A percentile compares a stretch with the other conserved stretches of the same genome.
phyloP scores from a whole-genome alignment of 1,284 basidiomycete genomes.

The Sporisorium scitamineum region DNA sequence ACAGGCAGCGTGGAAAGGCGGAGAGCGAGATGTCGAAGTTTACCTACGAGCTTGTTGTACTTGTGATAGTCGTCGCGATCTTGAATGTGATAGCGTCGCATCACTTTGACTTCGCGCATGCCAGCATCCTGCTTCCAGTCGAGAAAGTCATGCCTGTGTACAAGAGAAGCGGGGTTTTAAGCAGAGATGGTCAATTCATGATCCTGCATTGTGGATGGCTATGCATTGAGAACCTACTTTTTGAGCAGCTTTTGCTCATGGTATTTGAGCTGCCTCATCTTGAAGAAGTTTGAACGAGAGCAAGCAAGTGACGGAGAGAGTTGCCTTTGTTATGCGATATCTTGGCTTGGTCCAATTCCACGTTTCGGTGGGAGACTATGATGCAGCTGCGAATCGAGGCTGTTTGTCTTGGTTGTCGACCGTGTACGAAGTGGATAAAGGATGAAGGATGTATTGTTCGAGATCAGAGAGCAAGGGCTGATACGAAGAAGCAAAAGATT shows the following conservation, averaged over 20 bases:
- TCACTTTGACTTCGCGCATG: constrained; percentile 90
- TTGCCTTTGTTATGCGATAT: not conserved
- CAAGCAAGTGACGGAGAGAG: not conserved
- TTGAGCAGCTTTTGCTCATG: constrained; percentile 69
- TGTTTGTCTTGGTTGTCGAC: no score
- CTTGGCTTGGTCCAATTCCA: not conserved
- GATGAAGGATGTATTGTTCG: not conserved
- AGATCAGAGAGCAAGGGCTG: not conserved
- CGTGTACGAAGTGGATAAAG: not conserved
- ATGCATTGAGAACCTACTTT: constrained; percentile 53
- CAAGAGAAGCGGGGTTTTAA: not conserved
- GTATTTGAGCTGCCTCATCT: constrained; percentile 67
- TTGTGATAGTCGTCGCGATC: constrained; percentile 90
- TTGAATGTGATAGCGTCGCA: constrained; percentile 87
- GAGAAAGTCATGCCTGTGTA: constrained; percentile 68
- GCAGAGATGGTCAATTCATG: not conserved
- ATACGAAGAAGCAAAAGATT: not conserved
- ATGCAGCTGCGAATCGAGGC: not conserved
- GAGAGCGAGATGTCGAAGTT: constrained; percentile 86
- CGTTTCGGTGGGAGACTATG: not conserved
- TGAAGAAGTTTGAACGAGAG: not conserved
- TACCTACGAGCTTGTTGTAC: constrained; percentile 96
- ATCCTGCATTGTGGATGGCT: not conserved
- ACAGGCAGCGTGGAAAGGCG: constrained; percentile 87
- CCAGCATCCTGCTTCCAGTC: constrained; percentile 98